Evolutionary conservation across 2,329 filamentous ascomycete species (phyloP), one percentile per base, ranked within the genome.

Genomic region (Botrytis aclada): DNA sequence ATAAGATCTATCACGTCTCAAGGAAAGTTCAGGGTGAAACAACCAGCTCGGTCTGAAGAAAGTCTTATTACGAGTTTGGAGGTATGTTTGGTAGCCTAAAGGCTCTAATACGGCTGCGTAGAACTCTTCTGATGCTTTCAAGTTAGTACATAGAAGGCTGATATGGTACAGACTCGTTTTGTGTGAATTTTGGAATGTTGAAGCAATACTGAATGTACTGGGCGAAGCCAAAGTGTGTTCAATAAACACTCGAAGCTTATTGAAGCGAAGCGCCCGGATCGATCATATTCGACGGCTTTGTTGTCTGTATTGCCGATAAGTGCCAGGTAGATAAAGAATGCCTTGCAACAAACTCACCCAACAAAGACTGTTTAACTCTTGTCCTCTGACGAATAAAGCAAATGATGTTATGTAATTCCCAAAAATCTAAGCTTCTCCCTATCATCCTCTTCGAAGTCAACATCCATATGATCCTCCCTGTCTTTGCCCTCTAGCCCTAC

Each of bases 401-500:
- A 41, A 22, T 22, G n/a, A 1, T 22, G 29, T 25, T 69, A 56
- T 56, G 37, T 58, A 29, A 72, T 67, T 32, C 70, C 70, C 25
- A 74, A 47, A 12, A 71, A 64, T 56, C 74, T 63, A 32, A 78
- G 45, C 54, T 74, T 79, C 51, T 70, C 73, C 39, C 74, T 71
- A 51, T 75, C 74, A 56, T 76, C 73, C 39, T 67, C 74, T 66
- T 78, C 77, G n/a, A 75, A 66, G 69, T 78, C 79, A 60, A 78
- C 62, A 43, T 78, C 77, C 74, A 76, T 75, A n/a, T 70, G 75
- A 8, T 73, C 78, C 18, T 60, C 67, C 5, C 51, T 56, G 18
- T 61, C 72, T 37, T 60, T 74, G 51, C 74, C 72, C 25, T 76
- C 76, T 67, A 81, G 70, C 4, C 74, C 77, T 4, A 67, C 83